These are phyloP conservation scores for Diaporthe destruens DNA, from an alignment of 2,329 filamentous ascomycete species.

Conservation along the genomic window DNA sequence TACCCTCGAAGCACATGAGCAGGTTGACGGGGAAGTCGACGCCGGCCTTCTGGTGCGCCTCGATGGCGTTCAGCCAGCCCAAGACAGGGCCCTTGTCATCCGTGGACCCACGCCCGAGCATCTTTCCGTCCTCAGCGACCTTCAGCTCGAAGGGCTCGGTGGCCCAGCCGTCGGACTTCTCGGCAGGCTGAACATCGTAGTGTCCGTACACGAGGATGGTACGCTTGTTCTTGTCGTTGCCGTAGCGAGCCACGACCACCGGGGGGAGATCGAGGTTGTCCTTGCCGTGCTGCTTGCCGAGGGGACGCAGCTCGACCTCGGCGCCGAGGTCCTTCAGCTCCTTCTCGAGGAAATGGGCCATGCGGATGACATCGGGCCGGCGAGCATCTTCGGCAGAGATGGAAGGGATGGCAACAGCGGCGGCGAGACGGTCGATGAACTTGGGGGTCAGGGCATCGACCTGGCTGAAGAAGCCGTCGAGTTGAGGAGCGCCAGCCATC, in stretches of 20 bases:
- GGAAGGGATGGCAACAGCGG: slow-evolving; percentile 96
- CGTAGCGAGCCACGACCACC: slow-evolving; percentile 91
- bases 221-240: slow-evolving; percentile 90
- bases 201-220: slow-evolving; percentile 98
- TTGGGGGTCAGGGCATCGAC: slow-evolving; percentile 82
- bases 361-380: slow-evolving; percentile 92
- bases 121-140: slow-evolving; percentile 90
- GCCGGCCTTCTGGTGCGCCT: slow-evolving; percentile 95
- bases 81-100: slow-evolving; percentile 98
- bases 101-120: slow-evolving; percentile 95
- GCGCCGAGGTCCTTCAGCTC: slow-evolving; percentile 89
- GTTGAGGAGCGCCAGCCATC: slow-evolving; percentile 81
- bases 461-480: slow-evolving; percentile 94
- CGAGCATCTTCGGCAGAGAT: slow-evolving; percentile 92
- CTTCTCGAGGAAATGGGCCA: slow-evolving; percentile 90
- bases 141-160: slow-evolving; percentile 93
- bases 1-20: slow-evolving; percentile 99
- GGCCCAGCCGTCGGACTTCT: slow-evolving; percentile 93
- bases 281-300: slow-evolving; percentile 93
- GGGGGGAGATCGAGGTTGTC: slow-evolving; percentile 93
- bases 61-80: slow-evolving; percentile 97
- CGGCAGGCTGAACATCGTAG: slow-evolving; percentile 97
- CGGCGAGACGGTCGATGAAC: slow-evolving; percentile 90
- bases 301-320: slow-evolving; percentile 84
- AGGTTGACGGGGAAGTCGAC: slow-evolving; percentile 97